Evolutionary conservation across 2,329 filamentous ascomycete species (phyloP).

Genomic region (Drechslerella coelobrocha): DNA sequence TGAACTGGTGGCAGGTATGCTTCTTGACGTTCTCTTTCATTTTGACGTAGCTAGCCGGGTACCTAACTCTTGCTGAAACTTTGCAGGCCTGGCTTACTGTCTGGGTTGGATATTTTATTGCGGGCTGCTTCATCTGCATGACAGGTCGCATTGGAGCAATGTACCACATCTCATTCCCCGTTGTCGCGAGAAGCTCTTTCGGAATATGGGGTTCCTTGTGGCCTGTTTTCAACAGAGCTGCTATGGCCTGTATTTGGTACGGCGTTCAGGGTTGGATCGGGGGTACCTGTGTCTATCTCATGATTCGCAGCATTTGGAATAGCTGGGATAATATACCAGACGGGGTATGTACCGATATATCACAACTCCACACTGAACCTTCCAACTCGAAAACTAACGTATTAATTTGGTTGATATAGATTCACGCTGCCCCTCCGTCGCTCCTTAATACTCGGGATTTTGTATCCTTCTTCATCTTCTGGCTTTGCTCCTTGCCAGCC

Average conservation of each 20-base stretch:
- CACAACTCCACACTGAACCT: conserved; percentile 3
- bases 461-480: conserved; percentile 85
- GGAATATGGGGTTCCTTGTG: conserved; percentile 71
- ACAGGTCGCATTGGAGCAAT: conserved; percentile 84
- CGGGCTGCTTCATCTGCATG: conserved; percentile 74
- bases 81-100: conserved; percentile 72
- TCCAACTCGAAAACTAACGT: conserved; percentile 24
- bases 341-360: conserved; percentile 34
- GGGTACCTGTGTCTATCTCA: conserved; percentile 81
- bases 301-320: conserved; percentile 85
- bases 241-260: conserved; percentile 79
- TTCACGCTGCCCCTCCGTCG: conserved; percentile 58
- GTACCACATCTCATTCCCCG: conserved; percentile 89
- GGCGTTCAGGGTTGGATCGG: conserved; percentile 87
- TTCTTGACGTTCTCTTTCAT: conserved; percentile 54
- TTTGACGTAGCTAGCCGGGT: neutral
- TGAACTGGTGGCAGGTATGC: conserved; percentile 88
- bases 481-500: conserved; percentile 78
- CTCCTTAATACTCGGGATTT: conserved; percentile 79
- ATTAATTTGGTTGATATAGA: conserved; percentile 26
- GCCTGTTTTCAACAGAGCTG: conserved; percentile 47
- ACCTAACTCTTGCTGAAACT: neutral
- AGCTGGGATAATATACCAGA: conserved; percentile 64
- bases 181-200: conserved; percentile 77
- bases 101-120: conserved; percentile 82